These are phyloP conservation scores for Pseudogymnoascus sp. DNA, from an alignment of 2,329 filamentous ascomycete genomes.

Conservation along the genomic window DNA sequence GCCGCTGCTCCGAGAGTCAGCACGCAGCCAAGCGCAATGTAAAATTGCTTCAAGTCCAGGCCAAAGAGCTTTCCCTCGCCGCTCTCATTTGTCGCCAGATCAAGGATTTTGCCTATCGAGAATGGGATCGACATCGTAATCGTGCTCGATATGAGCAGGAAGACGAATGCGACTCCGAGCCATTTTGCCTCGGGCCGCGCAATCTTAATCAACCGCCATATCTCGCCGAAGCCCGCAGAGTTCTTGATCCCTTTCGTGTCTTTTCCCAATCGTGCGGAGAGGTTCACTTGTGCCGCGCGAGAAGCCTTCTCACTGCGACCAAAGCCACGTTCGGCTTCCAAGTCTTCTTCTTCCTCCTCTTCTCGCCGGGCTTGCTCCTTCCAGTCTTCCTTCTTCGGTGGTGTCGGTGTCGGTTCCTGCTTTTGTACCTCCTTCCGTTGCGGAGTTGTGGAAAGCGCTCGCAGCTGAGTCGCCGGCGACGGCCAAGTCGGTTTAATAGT, in stretches of 20 bases:
- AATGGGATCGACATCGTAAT: conserved; percentile 97
- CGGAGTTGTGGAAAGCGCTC: conserved; percentile 23
- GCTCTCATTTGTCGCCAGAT: conserved; percentile 72
- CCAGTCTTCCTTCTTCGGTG: conserved; percentile 27
- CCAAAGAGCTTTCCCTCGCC: conserved; percentile 69
- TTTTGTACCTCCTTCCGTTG: conserved; percentile 9
- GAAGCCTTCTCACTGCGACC: conserved; percentile 74
- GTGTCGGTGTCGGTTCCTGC: conserved; percentile 15
- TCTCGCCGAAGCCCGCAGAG: conserved; percentile 62
- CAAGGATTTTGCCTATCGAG: conserved; percentile 90
- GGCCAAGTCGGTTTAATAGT: conserved; percentile 22
- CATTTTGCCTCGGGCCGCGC: conserved; percentile 76
- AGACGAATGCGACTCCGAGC: conserved; percentile 70
- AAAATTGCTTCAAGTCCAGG: conserved; percentile 79
- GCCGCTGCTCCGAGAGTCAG: conserved; percentile 77
- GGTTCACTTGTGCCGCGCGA: conserved; percentile 80
- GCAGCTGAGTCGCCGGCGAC: conserved; percentile 24
- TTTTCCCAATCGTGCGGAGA: conserved; percentile 80
- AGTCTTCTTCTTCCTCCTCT: conserved; percentile 34
- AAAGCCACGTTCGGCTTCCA: conserved; percentile 55
- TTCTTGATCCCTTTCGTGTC: conserved; percentile 54
- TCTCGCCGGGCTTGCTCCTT: conserved; percentile 32
- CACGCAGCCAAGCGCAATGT: conserved; percentile 67
- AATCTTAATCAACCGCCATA: conserved; percentile 83
- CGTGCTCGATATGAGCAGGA: conserved; percentile 80